Evolutionary conservation across 2,329 filamentous ascomycete species (phyloP), one percentile per base, ranked within the genome.

Genomic region (Epichloe glyceriae): DNA sequence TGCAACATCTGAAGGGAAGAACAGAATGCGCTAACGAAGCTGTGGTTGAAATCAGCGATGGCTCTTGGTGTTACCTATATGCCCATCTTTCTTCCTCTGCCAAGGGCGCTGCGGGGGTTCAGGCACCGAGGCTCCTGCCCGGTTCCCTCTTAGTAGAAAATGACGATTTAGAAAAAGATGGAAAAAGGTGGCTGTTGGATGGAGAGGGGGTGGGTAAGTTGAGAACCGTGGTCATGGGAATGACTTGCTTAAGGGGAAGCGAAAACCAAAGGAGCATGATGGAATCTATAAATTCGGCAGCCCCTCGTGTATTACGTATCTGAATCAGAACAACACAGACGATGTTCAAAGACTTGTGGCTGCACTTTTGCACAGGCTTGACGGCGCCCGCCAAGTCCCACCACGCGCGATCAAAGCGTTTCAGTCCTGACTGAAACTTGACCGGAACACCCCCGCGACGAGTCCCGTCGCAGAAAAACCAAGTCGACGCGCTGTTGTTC

Each of bases 21-120:
- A 41, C 14, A 10, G 3, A 56, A 51, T 8, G 26, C 41, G 38
- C 26, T 40, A 19, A 49, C 19, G 22, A 14, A 35, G 14, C 6
- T 22, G 20, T 22, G 15, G n/a, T 46, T 35, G 17, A 6, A 10
- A 10, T 34, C 53, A 83, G 80, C 80, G 53, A 77, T 83, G 75
- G 74, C 80, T 39, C 71, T 85, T 46, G 69, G 62, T 53, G 70
- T 76, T 34, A 73, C 70, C 48, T 77, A 77, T 55, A 66, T 76
- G 49, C 73, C 72, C 20, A 63, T 77, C 47, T 76, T 77, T 62
- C 61, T 77, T 49, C 73, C 3, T 72, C 70, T 10, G 34, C 15
- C 12, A 35, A 47, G 11, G 33, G 30, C 56, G 61, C 15, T 50
- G 62, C 37, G 61, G 58, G 43, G 62, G 60, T 40, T 65, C 68